A percentile compares a stretch with the other conserved stretches of the same genome.
These are phyloP conservation scores for Cicer pinnatifidum DNA, from an alignment of 306 rosid species.

Conservation along the genomic window DNA sequence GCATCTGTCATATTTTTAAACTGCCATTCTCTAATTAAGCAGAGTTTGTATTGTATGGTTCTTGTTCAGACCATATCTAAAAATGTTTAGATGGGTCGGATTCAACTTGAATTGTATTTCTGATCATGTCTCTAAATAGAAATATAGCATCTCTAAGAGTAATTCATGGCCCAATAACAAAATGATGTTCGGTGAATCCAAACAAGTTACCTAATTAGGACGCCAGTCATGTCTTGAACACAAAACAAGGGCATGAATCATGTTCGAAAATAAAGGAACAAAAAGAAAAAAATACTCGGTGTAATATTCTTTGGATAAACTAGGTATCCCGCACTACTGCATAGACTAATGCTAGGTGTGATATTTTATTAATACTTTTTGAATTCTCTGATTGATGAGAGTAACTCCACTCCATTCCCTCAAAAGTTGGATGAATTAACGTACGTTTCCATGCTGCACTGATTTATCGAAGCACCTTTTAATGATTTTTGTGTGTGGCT, in stretches of 20 bases:
- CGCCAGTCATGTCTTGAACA: neutral
- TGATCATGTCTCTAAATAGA: neutral
- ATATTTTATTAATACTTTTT: neutral
- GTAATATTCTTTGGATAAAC: neutral
- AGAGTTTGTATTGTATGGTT: neutral
- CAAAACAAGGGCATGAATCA: neutral
- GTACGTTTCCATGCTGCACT: neutral
- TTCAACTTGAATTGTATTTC: neutral
- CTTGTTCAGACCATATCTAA: neutral
- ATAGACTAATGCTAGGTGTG: too few species aligned
- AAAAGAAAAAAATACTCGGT: neutral
- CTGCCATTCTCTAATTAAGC: conserved; percentile 6
- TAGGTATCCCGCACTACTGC: too few species aligned
- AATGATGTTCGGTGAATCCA: neutral
- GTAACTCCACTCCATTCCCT: neutral
- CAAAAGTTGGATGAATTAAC: neutral
- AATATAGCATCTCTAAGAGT: neutral
- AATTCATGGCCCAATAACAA: too few species aligned
- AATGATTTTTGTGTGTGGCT: neutral
- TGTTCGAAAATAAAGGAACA: neutral
- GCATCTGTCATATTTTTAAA: conserved; percentile 9
- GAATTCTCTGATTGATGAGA: neutral
- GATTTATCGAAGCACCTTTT: too few species aligned
- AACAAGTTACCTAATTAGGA: neutral
- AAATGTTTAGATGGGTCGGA: neutral